These are phyloP conservation scores for Paramyrothecium sp. DNA, from an alignment of 2,329 filamentous ascomycete species.

Conservation along the genomic window DNA sequence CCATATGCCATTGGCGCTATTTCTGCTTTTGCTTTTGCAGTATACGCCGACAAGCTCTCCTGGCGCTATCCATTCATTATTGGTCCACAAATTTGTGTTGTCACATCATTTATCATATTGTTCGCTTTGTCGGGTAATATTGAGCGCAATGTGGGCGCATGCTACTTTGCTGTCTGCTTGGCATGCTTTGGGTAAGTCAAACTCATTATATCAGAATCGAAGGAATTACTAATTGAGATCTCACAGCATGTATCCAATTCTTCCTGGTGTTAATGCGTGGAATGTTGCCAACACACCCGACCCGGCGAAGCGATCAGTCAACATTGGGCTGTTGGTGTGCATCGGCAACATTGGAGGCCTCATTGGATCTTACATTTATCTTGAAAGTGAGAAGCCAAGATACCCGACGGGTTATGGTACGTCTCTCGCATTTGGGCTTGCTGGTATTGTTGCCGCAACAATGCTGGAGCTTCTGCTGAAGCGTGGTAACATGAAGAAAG, in stretches of 20 bases:
- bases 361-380: constrained; percentile 36
- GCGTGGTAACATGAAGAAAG: constrained; percentile 22
- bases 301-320: constrained; percentile 37
- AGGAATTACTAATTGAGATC: constrained; percentile 6
- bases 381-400: constrained; percentile 28
- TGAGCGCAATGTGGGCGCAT: constrained; percentile 34
- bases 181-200: constrained; percentile 28
- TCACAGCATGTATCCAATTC: constrained; percentile 38
- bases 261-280: constrained; percentile 39
- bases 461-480: constrained; percentile 27
- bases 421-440: constrained; percentile 25
- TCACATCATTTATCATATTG: constrained; percentile 33
- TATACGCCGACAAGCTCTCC: constrained; percentile 33
- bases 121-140: constrained; percentile 34
- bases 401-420: constrained; percentile 34
- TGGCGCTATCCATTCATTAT: constrained; percentile 39
- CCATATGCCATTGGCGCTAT: constrained; percentile 33
- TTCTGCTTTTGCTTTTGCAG: constrained; percentile 27
- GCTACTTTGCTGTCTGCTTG: constrained; percentile 43
- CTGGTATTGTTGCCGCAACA: constrained; percentile 24
- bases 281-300: constrained; percentile 35
- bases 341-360: constrained; percentile 40
- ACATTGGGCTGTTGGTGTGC: constrained; percentile 38
- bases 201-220: background rate
- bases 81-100: constrained; percentile 27